phyloP scores from a whole-genome alignment of 352 stramenopile species.

The Globisporangium spinosum region DNA sequence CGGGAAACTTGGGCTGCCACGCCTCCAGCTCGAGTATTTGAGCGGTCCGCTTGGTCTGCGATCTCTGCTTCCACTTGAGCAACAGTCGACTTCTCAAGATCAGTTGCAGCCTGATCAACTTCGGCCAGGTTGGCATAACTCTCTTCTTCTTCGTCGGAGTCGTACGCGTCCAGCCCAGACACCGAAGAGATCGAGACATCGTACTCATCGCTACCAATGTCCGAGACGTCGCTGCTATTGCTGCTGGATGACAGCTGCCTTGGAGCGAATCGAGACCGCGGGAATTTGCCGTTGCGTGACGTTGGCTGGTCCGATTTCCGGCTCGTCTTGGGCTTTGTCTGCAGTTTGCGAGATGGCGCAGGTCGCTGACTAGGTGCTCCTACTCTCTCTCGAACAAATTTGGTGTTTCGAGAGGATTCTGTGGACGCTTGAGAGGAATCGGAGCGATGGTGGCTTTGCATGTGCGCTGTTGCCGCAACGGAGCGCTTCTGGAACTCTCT shows the following conservation, averaged over 20 bases:
- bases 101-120: background rate
- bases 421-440: background rate
- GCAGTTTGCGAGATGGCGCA: constrained; percentile 1
- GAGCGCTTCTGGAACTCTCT: constrained; percentile 40
- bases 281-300: background rate
- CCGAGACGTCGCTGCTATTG: constrained; percentile 14
- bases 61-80: background rate
- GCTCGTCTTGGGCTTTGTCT: background rate
- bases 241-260: constrained; percentile 11
- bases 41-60: background rate
- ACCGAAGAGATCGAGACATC: background rate
- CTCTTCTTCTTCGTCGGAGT: background rate
- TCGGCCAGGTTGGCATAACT: background rate
- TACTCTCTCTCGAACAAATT: background rate
- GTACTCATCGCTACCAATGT: background rate
- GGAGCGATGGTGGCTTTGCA: background rate
- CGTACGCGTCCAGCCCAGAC: background rate
- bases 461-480: constrained; percentile 11
- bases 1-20: background rate
- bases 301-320: background rate
- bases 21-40: background rate
- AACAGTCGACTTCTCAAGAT: background rate
- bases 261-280: background rate
- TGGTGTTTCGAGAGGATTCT: background rate
- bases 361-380: background rate